Evolutionary conservation across 2,329 filamentous ascomycete genomes (phyloP).

Genomic region (Monilinia polystroma): DNA sequence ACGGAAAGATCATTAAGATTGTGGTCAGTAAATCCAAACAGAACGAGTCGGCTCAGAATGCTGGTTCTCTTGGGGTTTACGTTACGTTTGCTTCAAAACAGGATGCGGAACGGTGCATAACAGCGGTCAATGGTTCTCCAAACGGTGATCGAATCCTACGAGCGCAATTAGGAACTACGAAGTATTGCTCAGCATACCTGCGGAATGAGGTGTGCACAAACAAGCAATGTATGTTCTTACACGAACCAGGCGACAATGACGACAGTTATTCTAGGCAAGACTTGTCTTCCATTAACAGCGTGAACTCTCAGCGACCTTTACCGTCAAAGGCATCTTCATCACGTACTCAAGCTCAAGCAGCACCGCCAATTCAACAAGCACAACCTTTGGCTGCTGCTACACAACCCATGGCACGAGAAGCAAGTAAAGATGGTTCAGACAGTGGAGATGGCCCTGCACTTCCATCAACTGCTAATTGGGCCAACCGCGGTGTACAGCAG

Average conservation of each 20-base stretch:
- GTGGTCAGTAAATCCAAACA: slow-evolving; percentile 88
- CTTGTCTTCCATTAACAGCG: slow-evolving; percentile 89
- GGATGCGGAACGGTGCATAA: slow-evolving; percentile 86
- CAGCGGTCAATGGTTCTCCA: slow-evolving; percentile 85
- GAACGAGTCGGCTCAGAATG: slow-evolving; percentile 60
- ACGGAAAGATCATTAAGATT: slow-evolving; percentile 97
- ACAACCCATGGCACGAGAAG: slow-evolving; percentile 70
- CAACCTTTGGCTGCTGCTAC: slow-evolving; percentile 44
- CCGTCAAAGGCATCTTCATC: slow-evolving; percentile 51
- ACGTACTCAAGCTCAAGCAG: slow-evolving; percentile 49
- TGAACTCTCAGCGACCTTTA: slow-evolving; percentile 72
- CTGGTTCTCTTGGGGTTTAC: slow-evolving; percentile 84
- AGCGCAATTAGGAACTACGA: slow-evolving; percentile 83
- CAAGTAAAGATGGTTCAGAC: slow-evolving; percentile 75
- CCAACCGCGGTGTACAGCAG: slow-evolving; percentile 61
- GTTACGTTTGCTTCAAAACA: slow-evolving; percentile 95
- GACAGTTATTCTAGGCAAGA: slow-evolving; percentile 96
- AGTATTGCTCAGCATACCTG: slow-evolving; percentile 96
- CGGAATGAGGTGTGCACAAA: slow-evolving; percentile 94
- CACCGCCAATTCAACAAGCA: slow-evolving; percentile 39
- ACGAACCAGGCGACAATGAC: slow-evolving; percentile 96
- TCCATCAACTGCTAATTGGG: slow-evolving; percentile 93
- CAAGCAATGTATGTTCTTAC: slow-evolving; percentile 94
- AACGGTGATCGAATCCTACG: slow-evolving; percentile 86
- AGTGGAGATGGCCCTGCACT: slow-evolving; percentile 83